phyloP scores from a whole-genome alignment of 2,329 filamentous ascomycete genomes.

The Bipolaris cookei region DNA sequence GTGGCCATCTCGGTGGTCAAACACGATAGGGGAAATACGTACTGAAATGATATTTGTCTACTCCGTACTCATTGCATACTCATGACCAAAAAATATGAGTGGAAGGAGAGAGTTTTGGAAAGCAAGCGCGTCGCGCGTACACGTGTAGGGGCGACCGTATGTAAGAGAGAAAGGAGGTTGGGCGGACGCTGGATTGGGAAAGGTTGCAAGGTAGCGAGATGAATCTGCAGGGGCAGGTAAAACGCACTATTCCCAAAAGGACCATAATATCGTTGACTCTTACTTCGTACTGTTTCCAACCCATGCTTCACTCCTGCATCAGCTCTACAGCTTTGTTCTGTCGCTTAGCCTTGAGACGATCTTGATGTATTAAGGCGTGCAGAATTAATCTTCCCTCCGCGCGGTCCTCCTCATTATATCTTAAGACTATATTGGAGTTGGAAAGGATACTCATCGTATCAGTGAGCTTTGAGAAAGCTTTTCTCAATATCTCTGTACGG shows the following conservation, averaged over 20 bases:
- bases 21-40: background rate
- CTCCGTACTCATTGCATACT: background rate
- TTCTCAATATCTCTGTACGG: background rate
- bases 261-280: background rate
- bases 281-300: background rate
- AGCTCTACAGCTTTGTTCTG: background rate
- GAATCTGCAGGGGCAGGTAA: background rate
- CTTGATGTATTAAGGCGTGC: slow-evolving; percentile 21
- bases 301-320: background rate
- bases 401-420: slow-evolving; percentile 51
- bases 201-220: background rate
- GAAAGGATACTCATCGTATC: slow-evolving; percentile 43
- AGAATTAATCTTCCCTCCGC: slow-evolving; percentile 44
- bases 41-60: background rate
- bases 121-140: background rate
- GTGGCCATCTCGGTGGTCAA: background rate
- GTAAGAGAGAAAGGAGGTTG: background rate
- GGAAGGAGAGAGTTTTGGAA: background rate
- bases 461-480: background rate
- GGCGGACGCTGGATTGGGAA: background rate
- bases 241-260: background rate
- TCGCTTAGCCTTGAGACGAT: background rate
- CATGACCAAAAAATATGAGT: background rate
- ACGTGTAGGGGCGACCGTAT: background rate
- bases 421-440: slow-evolving; percentile 38